Conservation (phyloP, 768 basidiomycete genomes). For the Termitomyces sp. region DNA sequence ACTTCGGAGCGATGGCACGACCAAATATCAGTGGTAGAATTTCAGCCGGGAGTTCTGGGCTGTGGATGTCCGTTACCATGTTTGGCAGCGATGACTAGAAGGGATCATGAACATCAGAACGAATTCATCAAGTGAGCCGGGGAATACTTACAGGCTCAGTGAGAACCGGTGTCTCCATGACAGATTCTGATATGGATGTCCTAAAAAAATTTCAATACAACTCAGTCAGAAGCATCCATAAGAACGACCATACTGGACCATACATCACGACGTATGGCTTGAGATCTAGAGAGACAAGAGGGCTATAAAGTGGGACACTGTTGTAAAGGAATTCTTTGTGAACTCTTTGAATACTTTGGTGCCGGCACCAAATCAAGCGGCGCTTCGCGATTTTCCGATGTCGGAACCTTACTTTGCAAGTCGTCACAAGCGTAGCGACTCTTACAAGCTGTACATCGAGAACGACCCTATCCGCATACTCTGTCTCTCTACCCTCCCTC, state of each 20-base stretch:
- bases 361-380: background rate
- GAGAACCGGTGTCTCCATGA: background rate
- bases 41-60: background rate
- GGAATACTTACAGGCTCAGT: background rate
- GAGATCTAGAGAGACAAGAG: background rate
- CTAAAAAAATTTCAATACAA: background rate
- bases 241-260: background rate
- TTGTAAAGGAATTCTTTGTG: background rate
- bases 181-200: background rate
- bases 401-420: too few species aligned
- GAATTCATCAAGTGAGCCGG: background rate
- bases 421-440: too few species aligned
- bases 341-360: too few species aligned
- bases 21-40: background rate
- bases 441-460: too few species aligned
- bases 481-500: too few species aligned
- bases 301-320: background rate
- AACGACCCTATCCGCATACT: too few species aligned
- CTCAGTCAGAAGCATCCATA: too few species aligned
- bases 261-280: background rate
- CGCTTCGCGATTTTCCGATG: background rate
- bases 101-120: background rate
- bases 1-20: background rate
- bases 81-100: background rate
- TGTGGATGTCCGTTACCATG: background rate